Percentiles rank a stretch among this genome's conserved stretches.
These are phyloP conservation scores for Rhodosporidiobolus odoratus DNA, from an alignment of 768 basidiomycete genomes.

Conservation along the genomic window DNA sequence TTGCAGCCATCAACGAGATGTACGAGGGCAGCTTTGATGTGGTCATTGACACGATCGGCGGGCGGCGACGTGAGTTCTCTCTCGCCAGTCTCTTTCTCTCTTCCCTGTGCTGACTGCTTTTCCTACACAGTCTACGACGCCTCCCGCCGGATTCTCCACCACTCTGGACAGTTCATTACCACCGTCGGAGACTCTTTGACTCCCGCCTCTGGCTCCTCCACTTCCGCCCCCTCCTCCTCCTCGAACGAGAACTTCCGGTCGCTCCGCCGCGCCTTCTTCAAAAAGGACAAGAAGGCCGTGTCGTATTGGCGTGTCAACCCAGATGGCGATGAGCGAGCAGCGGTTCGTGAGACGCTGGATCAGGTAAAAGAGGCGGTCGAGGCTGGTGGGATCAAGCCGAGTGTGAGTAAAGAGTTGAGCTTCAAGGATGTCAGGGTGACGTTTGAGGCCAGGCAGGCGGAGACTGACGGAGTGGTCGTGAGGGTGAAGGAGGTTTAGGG, in stretches of 20 bases:
- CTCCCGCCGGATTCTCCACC: conserved; percentile 39
- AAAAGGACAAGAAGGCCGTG: conserved; percentile 41
- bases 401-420: conserved; percentile 25
- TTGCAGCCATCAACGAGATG: conserved; percentile 36
- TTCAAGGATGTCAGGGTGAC: conserved; percentile 28
- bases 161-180: conserved; percentile 38
- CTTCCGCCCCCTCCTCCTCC: not conserved
- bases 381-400: conserved; percentile 19
- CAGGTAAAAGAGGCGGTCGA: conserved; percentile 37
- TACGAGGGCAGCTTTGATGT: conserved; percentile 43
- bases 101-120: not conserved
- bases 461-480: conserved; percentile 8
- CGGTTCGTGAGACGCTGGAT: conserved; percentile 40
- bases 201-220: too few relatives aligned
- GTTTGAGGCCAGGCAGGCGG: conserved; percentile 20
- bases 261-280: conserved; percentile 42
- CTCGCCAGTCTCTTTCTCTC: not conserved
- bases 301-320: conserved; percentile 32
- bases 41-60: conserved; percentile 43
- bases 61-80: conserved; percentile 20
- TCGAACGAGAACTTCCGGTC: conserved; percentile 35
- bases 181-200: conserved; percentile 27
- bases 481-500: conserved; percentile 17
- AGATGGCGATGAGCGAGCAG: conserved; percentile 35
- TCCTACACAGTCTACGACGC: conserved; percentile 41